Evolutionary conservation across 495 filamentous ascomycete species (phyloP), one percentile per base, ranked within the genome.

Genomic region (Tuber melanosporum): DNA sequence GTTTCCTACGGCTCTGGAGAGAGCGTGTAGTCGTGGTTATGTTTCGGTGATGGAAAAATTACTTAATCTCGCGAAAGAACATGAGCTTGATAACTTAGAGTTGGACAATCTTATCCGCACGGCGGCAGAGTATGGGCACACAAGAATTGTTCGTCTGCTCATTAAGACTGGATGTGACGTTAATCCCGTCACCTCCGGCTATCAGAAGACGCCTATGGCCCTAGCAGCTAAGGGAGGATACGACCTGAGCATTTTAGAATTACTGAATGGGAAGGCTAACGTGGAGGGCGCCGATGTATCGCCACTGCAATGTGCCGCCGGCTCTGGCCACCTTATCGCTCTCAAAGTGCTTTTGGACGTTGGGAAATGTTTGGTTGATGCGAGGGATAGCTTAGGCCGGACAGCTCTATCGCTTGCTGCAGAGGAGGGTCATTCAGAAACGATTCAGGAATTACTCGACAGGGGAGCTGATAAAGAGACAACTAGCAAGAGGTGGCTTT

Each of bases 261-360:
- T 66, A 66, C 57, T 66, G 57, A 66, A 66, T 66, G 57, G 57
- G 26, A 66, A 66, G 57, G 57, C 57, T 66, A 66, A 66, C 32
- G 57, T 66, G 6, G 57, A 66, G 26, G 57, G 57, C 32, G 57
- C 57, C 32, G 57, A 66, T 66, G 57, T 66, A 26, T 66, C 57
- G 14, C 57, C 57, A 19, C 57, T 66, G 5, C 57, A 66, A 66
- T 66, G 57, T 17, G 57, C 57, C 26, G 57, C 57, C 32, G 57
- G 57, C 14, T 32, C 57, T 66, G 57, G 57, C 26, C 57, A 66
- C 57, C 57, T 66, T 66, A 66, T 66, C 57, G 57, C 57, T 66
- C 57, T 66, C 15, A 66, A 36, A 32, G 57, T 66, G 1, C 57
- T 66, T 66, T 36, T 66, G 32, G 57, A 66, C 32, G 57, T 36